Evolutionary conservation across 208 protist species (phyloP), one percentile per base, ranked within the genome.

Genomic region (Leishmania major): DNA sequence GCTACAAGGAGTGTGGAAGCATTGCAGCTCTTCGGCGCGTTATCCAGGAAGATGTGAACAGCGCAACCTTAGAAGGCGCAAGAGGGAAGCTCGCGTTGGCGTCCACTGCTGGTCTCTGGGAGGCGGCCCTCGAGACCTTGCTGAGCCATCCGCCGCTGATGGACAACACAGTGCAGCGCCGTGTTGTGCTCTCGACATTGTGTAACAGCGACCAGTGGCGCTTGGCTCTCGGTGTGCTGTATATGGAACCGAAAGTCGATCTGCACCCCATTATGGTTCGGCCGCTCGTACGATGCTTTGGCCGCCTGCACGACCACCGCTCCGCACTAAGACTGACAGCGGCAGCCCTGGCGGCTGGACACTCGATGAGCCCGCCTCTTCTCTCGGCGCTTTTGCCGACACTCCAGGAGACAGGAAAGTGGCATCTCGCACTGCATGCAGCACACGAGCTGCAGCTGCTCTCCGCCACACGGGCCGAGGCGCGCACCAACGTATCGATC

Each of bases 1-100:
- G 88, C 10, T 96, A 89, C 81, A 92, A 92, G 77, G 67, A 80
- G 15, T 81, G 60, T 17, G 82, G 87, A 28, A 92, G 91, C 86
- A 64, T 90, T 17, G 75, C 79, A 17, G 90, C 82, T 0, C 91
- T 97, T 55, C 79, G 83, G 47, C 87, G 86, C 28, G 79, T 97
- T 5, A 90, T 97, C 53, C 86, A 96, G n/a, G 92, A 96, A 60
- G 95, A 97, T 87, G 86, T 97, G 17, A 87, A 91, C 67, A 76
- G 82, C 5, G 67, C 86, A 43, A 94, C 85, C 17, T 43, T 81
- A 64, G 72, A 91, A 3, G 92, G 92, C n/a, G 87, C 90, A 4
- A 80, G 90, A 49, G 85, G 90, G 15, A 87, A 90, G 49, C 67
- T 97, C 7, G 74, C 89, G 3, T 82, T 96, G 31, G 91, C 95